phyloP scores from a whole-genome alignment of 345 rosid species.

The Heritiera fomes region DNA sequence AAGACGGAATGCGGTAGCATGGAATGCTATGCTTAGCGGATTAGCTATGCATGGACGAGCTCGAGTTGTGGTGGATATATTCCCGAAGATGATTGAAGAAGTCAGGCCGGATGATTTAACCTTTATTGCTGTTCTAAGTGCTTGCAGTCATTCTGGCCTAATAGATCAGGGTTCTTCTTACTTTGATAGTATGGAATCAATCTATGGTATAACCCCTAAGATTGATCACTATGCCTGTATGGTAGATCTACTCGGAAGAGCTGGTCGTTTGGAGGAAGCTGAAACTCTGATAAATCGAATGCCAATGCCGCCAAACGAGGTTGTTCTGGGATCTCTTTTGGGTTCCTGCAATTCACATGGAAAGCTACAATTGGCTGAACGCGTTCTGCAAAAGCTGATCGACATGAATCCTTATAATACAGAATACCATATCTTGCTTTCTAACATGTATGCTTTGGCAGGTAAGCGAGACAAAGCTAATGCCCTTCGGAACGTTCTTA shows the following conservation, averaged over 20 bases:
- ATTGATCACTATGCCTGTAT: slow-evolving; percentile 84
- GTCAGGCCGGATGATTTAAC: slow-evolving; percentile 59
- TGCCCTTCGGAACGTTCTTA: slow-evolving; percentile 48
- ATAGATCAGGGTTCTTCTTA: slow-evolving; percentile 22
- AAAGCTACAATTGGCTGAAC: slow-evolving; percentile 58
- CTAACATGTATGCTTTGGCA: slow-evolving; percentile 62
- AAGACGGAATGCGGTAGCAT: slow-evolving; percentile 65
- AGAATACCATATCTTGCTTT: slow-evolving; percentile 62
- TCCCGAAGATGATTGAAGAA: slow-evolving; percentile 59
- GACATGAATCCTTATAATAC: slow-evolving; percentile 59
- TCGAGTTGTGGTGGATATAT: slow-evolving; percentile 46
- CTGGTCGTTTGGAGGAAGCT: slow-evolving; percentile 76
- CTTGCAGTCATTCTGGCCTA: slow-evolving; percentile 77
- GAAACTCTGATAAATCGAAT: slow-evolving; percentile 51
- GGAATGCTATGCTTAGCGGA: slow-evolving; percentile 73
- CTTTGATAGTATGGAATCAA: slow-evolving; percentile 43
- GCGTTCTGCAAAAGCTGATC: slow-evolving; percentile 45
- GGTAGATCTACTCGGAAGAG: slow-evolving; percentile 86
- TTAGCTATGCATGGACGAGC: slow-evolving; percentile 78
- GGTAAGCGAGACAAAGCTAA: slow-evolving; percentile 54
- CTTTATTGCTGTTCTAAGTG: slow-evolving; percentile 5
- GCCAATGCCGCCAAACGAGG: slow-evolving; percentile 78
- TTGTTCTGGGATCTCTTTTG: slow-evolving; percentile 76
- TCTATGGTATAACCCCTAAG: slow-evolving; percentile 53
- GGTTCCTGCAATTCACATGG: slow-evolving; percentile 73